Evolutionary conservation across 768 basidiomycete species (phyloP).

Genomic region (Mycena maculata): DNA sequence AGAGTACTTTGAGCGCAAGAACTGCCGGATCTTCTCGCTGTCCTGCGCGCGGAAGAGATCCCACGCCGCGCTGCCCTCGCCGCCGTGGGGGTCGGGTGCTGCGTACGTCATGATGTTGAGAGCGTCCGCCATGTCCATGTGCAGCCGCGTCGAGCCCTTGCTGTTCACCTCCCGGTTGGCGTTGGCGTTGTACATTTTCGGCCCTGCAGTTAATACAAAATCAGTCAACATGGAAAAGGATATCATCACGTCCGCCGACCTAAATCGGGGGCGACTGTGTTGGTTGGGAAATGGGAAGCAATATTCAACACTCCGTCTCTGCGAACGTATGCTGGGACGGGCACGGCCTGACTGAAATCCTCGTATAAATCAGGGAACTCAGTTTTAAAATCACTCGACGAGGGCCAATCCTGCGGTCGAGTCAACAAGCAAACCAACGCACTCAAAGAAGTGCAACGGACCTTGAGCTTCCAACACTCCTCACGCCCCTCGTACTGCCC

Average conservation of each 20-base stretch:
- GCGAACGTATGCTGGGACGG: too few relatives aligned
- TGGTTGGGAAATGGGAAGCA: too few relatives aligned
- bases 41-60: constrained; percentile 89
- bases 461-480: constrained; percentile 84
- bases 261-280: too few relatives aligned
- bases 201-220: too few relatives aligned
- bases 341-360: too few relatives aligned
- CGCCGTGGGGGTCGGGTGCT: constrained; percentile 63
- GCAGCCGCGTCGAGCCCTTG: constrained; percentile 88
- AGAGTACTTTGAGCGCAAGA: constrained; percentile 74
- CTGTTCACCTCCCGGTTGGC: constrained; percentile 70
- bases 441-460: constrained; percentile 36
- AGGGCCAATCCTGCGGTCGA: constrained; percentile 84
- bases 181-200: constrained; percentile 87
- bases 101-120: constrained; percentile 92
- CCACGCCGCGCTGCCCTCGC: constrained; percentile 89
- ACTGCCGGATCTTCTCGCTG: constrained; percentile 79
- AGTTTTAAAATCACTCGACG: too few relatives aligned
- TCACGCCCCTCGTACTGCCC: constrained; percentile 70
- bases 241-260: too few relatives aligned
- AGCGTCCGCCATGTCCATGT: constrained; percentile 96
- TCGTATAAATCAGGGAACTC: too few relatives aligned
- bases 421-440: constrained; percentile 1
- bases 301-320: too few relatives aligned
- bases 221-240: too few relatives aligned